Percentiles rank a stretch among this genome's conserved stretches.
Evolutionary conservation across 148 eudicot genomes (phyloP).

Genomic region (Simmondsia chinensis): DNA sequence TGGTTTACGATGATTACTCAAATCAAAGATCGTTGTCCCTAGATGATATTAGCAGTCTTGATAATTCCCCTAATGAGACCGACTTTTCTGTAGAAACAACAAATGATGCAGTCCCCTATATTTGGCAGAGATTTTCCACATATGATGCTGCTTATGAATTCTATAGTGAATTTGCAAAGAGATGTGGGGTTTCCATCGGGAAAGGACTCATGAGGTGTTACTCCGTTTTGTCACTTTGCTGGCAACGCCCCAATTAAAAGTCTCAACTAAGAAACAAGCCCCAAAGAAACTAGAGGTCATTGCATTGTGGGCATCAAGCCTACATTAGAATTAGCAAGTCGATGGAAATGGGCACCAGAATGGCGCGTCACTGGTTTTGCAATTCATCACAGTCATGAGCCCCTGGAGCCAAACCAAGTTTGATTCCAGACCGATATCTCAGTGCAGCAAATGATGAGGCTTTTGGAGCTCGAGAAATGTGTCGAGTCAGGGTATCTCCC

Average conservation of each 20-base stretch:
- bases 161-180: slow-evolving; percentile 76
- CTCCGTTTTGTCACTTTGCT: slow-evolving; percentile 94
- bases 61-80: slow-evolving; percentile 71
- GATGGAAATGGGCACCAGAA: slow-evolving; percentile 57
- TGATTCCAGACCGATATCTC: slow-evolving; percentile 91
- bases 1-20: slow-evolving; percentile 58
- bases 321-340: slow-evolving; percentile 86
- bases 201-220: slow-evolving; percentile 91
- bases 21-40: slow-evolving; percentile 77
- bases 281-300: slow-evolving; percentile 84
- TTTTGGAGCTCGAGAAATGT: slow-evolving; percentile 85
- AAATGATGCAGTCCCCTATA: slow-evolving; percentile 58
- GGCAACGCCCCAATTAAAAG: slow-evolving; percentile 84
- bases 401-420: slow-evolving; percentile 83
- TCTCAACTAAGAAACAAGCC: slow-evolving; percentile 57
- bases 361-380: slow-evolving; percentile 94
- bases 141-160: slow-evolving; percentile 92
- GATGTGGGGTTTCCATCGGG: slow-evolving; percentile 92
- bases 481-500: slow-evolving; percentile 86
- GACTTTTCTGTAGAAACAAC: slow-evolving; percentile 50
- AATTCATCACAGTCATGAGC: slow-evolving; percentile 88
- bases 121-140: slow-evolving; percentile 76
- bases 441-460: slow-evolving; percentile 96
- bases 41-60: slow-evolving; percentile 78
- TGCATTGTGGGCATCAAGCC: slow-evolving; percentile 93